These are phyloP conservation scores for Epichloe hybrida DNA, from an alignment of 2,329 filamentous ascomycete genomes.

Conservation along the genomic window DNA sequence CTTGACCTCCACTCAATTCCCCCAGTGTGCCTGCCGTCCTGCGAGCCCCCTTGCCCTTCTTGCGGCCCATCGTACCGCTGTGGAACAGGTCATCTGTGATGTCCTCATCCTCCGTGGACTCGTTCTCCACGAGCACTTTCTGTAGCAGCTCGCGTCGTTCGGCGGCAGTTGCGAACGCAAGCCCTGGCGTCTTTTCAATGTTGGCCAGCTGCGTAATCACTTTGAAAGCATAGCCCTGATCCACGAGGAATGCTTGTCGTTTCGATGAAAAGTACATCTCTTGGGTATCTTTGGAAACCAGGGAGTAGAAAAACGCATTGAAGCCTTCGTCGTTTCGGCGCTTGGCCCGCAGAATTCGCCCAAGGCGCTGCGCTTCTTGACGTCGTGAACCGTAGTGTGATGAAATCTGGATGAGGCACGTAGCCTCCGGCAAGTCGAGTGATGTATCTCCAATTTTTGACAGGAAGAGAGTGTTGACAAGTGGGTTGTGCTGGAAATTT, in stretches of 20 bases:
- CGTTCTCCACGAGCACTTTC: conserved; percentile 79
- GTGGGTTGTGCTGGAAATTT: conserved; percentile 87
- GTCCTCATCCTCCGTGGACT: conserved; percentile 59
- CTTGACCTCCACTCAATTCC: conserved; percentile 79
- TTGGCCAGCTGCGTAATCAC: conserved; percentile 93
- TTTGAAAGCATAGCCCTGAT: conserved; percentile 98
- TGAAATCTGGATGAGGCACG: conserved; percentile 92
- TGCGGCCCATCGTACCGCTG: conserved; percentile 31
- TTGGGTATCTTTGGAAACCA: conserved; percentile 92
- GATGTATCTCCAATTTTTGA: conserved; percentile 98
- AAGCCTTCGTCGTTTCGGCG: conserved; percentile 95
- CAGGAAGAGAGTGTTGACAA: conserved; percentile 84
- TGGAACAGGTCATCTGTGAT: conserved; percentile 34
- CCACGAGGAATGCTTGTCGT: conserved; percentile 89
- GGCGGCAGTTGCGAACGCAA: conserved; percentile 65
- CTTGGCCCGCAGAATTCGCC: conserved; percentile 88
- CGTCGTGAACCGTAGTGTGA: conserved; percentile 94
- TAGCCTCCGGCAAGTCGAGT: conserved; percentile 92
- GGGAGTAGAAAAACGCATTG: conserved; percentile 96
- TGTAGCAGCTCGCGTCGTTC: conserved; percentile 79
- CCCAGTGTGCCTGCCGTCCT: conserved; percentile 72
- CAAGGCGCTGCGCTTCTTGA: conserved; percentile 88
- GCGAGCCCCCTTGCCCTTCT: conserved; percentile 46
- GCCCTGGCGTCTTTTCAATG: conserved; percentile 67
- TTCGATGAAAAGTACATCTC: conserved; percentile 98